These are phyloP conservation scores for Asterophora lycoperdoides DNA, from an alignment of 768 basidiomycete genomes.

Conservation along the genomic window DNA sequence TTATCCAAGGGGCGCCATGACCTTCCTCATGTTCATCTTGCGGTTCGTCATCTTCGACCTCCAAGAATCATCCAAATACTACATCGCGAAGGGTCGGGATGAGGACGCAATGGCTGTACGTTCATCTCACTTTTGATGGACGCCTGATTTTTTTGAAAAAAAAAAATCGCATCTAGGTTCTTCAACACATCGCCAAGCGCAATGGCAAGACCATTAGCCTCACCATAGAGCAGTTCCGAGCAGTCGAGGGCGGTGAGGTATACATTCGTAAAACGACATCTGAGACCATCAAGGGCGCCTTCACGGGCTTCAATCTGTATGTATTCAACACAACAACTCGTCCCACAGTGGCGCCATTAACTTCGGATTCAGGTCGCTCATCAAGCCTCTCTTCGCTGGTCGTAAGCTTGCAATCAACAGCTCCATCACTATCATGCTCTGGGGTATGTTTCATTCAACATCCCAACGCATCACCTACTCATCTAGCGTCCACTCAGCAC, in stretches of 20 bases:
- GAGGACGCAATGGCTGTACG: conserved; percentile 47
- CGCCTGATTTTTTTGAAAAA: background rate
- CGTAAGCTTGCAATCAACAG: conserved; percentile 42
- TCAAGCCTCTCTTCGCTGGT: conserved; percentile 46
- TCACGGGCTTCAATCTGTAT: conserved; percentile 38
- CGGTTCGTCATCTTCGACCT: conserved; percentile 57
- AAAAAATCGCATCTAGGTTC: conserved; percentile 34
- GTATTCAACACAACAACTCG: conserved; percentile 6
- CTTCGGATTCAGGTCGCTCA: conserved; percentile 34
- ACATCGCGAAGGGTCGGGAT: conserved; percentile 53
- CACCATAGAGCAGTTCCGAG: conserved; percentile 40
- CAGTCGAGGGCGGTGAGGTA: conserved; percentile 20
- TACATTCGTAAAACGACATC: conserved; percentile 20
- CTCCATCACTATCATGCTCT: conserved; percentile 44
- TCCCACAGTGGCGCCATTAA: background rate
- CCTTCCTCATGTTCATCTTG: conserved; percentile 47
- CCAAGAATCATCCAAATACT: conserved; percentile 60
- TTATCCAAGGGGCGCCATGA: conserved; percentile 40
- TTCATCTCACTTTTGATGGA: background rate
- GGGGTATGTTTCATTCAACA: conserved; percentile 33
- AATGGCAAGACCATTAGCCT: conserved; percentile 45
- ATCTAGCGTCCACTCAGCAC: conserved; percentile 18
- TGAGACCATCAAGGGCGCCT: conserved; percentile 28
- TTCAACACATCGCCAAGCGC: conserved; percentile 43
- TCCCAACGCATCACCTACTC: background rate